phyloP scores from a whole-genome alignment of 495 filamentous ascomycete species.

The Penicillium goetzii region DNA sequence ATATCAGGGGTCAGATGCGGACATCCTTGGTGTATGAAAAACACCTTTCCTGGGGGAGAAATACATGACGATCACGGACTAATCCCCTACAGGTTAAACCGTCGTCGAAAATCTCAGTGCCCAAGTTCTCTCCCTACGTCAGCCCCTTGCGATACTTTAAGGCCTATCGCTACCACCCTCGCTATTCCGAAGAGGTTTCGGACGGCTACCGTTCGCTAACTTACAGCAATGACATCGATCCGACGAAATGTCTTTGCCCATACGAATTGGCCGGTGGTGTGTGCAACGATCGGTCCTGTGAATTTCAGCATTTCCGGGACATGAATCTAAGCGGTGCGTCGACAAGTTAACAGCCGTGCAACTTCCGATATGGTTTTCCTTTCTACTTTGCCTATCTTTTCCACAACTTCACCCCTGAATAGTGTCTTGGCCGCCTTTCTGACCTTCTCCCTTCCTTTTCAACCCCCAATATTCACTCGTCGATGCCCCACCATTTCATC shows the following conservation, averaged over 20 bases:
- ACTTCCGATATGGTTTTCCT: slow-evolving; percentile 23
- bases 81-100: slow-evolving; percentile 33
- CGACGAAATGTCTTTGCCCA: slow-evolving; percentile 70
- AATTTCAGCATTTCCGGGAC: slow-evolving; percentile 78
- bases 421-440: slow-evolving; percentile 15
- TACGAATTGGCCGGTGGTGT: slow-evolving; percentile 71
- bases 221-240: slow-evolving; percentile 86
- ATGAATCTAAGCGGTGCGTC: slow-evolving; percentile 84
- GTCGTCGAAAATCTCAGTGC: slow-evolving; percentile 21
- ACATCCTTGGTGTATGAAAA: slow-evolving; percentile 44
- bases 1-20: slow-evolving; percentile 32
- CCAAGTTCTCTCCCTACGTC: slow-evolving; percentile 71
- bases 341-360: slow-evolving; percentile 42
- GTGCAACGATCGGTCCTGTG: slow-evolving; percentile 73
- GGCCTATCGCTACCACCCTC: slow-evolving; percentile 85
- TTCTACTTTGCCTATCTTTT: slow-evolving; percentile 18
- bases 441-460: slow-evolving; percentile 12
- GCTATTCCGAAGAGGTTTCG: slow-evolving; percentile 67
- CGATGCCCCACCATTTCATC: not conserved
- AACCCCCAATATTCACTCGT: slow-evolving; percentile 17
- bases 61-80: slow-evolving; percentile 24
- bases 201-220: slow-evolving; percentile 87
- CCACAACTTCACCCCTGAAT: slow-evolving; percentile 17
- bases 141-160: slow-evolving; percentile 83
- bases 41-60: slow-evolving; percentile 20